Evolutionary conservation across 139 green algal species (phyloP).

Genomic region (Astrephomene gubernaculifera): DNA sequence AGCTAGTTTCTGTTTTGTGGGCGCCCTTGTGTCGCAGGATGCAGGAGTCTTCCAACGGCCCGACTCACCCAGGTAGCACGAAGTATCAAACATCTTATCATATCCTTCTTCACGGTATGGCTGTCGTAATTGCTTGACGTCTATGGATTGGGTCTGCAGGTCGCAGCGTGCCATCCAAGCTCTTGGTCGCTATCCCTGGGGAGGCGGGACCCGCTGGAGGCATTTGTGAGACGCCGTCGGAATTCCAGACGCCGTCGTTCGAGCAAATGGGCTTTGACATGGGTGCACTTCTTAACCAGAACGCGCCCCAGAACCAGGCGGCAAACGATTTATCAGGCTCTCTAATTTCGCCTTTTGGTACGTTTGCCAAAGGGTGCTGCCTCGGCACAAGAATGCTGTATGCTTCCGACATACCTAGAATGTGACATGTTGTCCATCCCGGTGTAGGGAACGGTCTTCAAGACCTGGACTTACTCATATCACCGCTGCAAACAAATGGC

Average conservation of each 20-base stretch:
- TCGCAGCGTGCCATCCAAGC: not conserved
- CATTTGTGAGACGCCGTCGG: not conserved
- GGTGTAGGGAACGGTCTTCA: conserved; percentile 19
- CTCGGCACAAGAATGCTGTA: not conserved
- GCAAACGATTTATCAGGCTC: not conserved
- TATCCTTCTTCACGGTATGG: too few relatives aligned
- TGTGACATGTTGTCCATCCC: not conserved
- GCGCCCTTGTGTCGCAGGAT: not conserved
- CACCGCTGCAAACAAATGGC: conserved; percentile 9
- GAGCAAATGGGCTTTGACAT: conserved; percentile 28
- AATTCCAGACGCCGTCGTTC: conserved; percentile 28
- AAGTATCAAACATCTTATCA: too few relatives aligned
- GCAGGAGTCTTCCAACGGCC: not conserved
- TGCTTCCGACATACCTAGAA: not conserved
- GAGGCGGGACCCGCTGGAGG: not conserved
- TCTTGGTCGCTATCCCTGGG: not conserved
- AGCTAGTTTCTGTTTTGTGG: not conserved
- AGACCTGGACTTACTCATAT: conserved; percentile 43
- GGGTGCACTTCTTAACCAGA: not conserved
- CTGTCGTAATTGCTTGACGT: not conserved
- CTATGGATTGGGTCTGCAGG: not conserved
- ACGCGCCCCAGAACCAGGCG: not conserved
- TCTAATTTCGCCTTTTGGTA: conserved; percentile 24
- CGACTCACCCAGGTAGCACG: not conserved
- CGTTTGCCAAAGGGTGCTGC: not conserved